Evolutionary conservation across 139 green algal species (phyloP).

Genomic region (Desmodesmus armatus): DNA sequence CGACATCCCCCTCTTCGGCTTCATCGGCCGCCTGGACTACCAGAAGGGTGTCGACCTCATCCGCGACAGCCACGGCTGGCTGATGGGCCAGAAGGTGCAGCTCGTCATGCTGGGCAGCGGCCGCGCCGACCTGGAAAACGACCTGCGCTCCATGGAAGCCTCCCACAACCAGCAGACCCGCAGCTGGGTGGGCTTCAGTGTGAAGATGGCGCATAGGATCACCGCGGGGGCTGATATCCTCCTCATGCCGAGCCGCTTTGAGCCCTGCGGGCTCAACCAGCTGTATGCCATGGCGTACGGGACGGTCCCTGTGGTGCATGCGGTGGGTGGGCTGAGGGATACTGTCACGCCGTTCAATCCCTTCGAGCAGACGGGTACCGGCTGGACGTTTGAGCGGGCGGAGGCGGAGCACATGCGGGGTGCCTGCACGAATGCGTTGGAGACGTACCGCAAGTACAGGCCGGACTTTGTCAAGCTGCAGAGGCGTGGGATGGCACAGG

Average conservation of each 20-base stretch:
- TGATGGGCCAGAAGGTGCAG: constrained; percentile 87
- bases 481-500: constrained; percentile 80
- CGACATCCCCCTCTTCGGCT: constrained; percentile 85
- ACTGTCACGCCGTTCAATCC: constrained; percentile 89
- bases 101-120: constrained; percentile 96
- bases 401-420: constrained; percentile 75
- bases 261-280: constrained; percentile 68
- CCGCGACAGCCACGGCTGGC: constrained; percentile 87
- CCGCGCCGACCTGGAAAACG: constrained; percentile 88
- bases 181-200: constrained; percentile 95
- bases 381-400: constrained; percentile 84
- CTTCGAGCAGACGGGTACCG: constrained; percentile 83
- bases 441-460: constrained; percentile 79
- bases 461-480: constrained; percentile 77
- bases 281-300: constrained; percentile 98
- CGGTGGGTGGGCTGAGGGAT: constrained; percentile 88
- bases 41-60: constrained; percentile 99
- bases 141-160: constrained; percentile 78
- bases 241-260: constrained; percentile 86
- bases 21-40: constrained; percentile 70
- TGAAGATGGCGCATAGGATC: constrained; percentile 93
- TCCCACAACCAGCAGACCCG: constrained; percentile 67
- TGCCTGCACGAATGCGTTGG: constrained; percentile 75
- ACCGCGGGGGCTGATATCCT: constrained; percentile 83
- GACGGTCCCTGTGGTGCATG: constrained; percentile 93